A percentile compares a stretch with the other conserved stretches of the same genome.
Conservation (phyloP, 768 basidiomycete genomes). For the Phanerochaete carnosa region DNA sequence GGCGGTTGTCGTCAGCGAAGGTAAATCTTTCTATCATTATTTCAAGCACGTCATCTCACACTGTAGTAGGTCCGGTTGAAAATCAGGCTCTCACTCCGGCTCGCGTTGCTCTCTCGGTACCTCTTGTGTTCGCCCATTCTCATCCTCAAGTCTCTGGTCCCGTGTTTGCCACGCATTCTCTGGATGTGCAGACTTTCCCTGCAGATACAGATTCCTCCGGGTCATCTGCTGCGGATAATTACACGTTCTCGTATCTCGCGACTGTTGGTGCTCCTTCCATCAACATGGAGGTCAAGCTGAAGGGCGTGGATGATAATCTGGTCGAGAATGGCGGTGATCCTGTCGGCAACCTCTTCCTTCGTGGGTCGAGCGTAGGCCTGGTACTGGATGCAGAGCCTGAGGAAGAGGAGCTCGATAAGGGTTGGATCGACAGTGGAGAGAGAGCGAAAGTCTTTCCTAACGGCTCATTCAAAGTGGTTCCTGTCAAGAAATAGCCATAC, state of each 20-base stretch:
- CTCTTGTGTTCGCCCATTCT: constrained; percentile 61
- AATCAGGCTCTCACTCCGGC: constrained; percentile 54
- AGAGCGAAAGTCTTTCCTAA: constrained; percentile 32
- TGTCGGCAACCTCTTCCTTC: constrained; percentile 52
- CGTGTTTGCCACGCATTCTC: constrained; percentile 75
- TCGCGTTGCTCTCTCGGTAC: constrained; percentile 73
- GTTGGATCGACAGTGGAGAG: constrained; percentile 30
- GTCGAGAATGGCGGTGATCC: constrained; percentile 71
- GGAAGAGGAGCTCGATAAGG: constrained; percentile 15
- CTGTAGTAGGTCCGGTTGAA: constrained; percentile 43
- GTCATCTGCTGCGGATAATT: constrained; percentile 26
- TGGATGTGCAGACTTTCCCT: constrained; percentile 79
- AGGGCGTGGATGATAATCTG: constrained; percentile 58
- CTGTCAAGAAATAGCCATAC: constrained; percentile 1
- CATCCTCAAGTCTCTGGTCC: constrained; percentile 72
- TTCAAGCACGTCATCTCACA: background rate
- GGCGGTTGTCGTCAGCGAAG: constrained; percentile 69
- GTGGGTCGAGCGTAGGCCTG: constrained; percentile 73
- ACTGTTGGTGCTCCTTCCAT: constrained; percentile 79
- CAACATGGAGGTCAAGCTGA: constrained; percentile 82
- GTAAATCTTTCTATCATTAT: constrained; percentile 32
- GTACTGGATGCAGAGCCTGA: constrained; percentile 40
- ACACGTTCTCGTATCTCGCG: constrained; percentile 37
- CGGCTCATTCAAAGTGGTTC: constrained; percentile 33
- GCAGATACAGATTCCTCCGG: constrained; percentile 6